Evolutionary conservation across 192 early-diverging fungal species (phyloP).

Genomic region (Dissophora globulifera): DNA sequence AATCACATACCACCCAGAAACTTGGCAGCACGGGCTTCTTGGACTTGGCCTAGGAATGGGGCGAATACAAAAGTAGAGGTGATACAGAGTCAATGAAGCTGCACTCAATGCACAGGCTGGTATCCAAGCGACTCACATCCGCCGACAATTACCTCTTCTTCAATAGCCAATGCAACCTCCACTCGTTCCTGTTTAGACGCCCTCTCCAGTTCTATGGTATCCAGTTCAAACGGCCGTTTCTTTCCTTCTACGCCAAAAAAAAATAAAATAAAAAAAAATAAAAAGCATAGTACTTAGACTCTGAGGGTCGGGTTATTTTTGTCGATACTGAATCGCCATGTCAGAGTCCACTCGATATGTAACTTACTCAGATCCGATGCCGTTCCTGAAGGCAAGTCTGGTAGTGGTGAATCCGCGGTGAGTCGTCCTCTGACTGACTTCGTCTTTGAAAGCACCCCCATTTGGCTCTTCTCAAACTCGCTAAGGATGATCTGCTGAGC

Average conservation of each 20-base stretch:
- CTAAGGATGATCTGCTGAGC: constrained; percentile 64
- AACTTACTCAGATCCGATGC: not conserved
- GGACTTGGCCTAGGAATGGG: constrained; percentile 47
- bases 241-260: constrained; percentile 8
- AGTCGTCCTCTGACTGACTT: constrained; percentile 18
- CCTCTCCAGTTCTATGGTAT: constrained; percentile 34
- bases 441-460: constrained; percentile 56
- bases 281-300: too few species aligned
- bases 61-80: too few species aligned
- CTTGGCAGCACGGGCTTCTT: constrained; percentile 58
- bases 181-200: constrained; percentile 38
- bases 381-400: not conserved
- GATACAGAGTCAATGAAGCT: not conserved
- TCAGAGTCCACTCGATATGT: too few species aligned
- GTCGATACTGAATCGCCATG: too few species aligned
- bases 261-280: not conserved
- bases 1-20: constrained; percentile 73
- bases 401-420: not conserved
- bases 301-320: too few species aligned
- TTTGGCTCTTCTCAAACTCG: constrained; percentile 76
- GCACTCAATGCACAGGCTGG: too few species aligned
- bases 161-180: constrained; percentile 34
- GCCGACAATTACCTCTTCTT: too few species aligned
- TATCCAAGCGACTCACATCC: too few species aligned
- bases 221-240: constrained; percentile 41